Evolutionary conservation across 2,329 filamentous ascomycete species (phyloP).

Genomic region (Aurifilum marmelostoma): DNA sequence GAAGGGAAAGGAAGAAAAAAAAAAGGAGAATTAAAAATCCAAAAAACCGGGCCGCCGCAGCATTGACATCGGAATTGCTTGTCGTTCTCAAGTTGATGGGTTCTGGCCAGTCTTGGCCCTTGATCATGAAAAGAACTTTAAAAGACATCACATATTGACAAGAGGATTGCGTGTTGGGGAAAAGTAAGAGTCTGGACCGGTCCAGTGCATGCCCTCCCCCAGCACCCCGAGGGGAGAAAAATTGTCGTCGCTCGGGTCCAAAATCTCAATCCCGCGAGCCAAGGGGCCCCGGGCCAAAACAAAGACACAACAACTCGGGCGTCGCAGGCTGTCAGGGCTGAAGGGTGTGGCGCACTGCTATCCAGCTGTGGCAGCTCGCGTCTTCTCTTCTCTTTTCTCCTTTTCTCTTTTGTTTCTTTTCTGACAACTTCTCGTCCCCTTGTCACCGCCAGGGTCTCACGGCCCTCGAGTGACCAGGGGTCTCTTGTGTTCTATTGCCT

Average conservation of each 20-base stretch:
- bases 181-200: not conserved
- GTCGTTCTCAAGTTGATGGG: not conserved
- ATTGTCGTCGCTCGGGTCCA: not conserved
- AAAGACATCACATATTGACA: not conserved
- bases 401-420: too few species aligned
- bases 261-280: slow-evolving; percentile 5
- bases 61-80: not conserved
- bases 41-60: not conserved
- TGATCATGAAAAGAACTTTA: not conserved
- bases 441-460: not conserved
- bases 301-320: not conserved
- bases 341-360: not conserved
- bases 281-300: not conserved
- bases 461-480: not conserved
- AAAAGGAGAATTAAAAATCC: too few species aligned
- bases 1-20: too few species aligned
- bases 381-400: not conserved
- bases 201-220: not conserved
- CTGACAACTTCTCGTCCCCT: too few species aligned
- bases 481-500: not conserved
- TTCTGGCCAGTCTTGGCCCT: not conserved
- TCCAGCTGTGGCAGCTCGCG: not conserved
- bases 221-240: not conserved
- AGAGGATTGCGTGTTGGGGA: not conserved
- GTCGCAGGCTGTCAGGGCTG: not conserved